Evolutionary conservation across 257 asterid species (phyloP).

Genomic region (Penstemon eatonii): DNA sequence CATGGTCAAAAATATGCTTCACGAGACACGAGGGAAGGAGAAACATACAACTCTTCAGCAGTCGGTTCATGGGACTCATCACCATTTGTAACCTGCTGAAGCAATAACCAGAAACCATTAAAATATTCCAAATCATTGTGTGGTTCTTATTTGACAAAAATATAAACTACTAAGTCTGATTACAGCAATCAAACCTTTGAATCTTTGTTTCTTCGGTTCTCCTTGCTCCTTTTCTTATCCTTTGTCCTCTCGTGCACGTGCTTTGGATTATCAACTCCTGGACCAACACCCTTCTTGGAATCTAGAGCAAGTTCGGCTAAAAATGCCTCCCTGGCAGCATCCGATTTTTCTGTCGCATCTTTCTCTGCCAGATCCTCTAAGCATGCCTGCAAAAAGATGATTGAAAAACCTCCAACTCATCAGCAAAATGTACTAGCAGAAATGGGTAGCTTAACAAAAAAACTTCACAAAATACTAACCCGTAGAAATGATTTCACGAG

Average conservation of each 20-base stretch:
- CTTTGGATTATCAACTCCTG: slow-evolving; percentile 59
- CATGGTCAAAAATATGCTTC: slow-evolving; percentile 16
- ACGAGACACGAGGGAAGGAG: slow-evolving; percentile 21
- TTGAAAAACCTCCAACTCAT: slow-evolving; percentile 26
- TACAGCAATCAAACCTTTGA: slow-evolving; percentile 60
- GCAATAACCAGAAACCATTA: slow-evolving; percentile 32
- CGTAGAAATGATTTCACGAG: slow-evolving; percentile 77
- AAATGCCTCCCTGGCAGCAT: slow-evolving; percentile 93
- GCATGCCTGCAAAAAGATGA: slow-evolving; percentile 52
- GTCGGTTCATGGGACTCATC: slow-evolving; percentile 52
- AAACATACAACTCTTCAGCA: slow-evolving; percentile 66
- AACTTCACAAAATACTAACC: slow-evolving; percentile 48
- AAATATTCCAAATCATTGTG: slow-evolving; percentile 17
- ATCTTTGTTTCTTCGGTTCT: slow-evolving; percentile 69
- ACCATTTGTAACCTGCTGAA: slow-evolving; percentile 56
- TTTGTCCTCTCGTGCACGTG: slow-evolving; percentile 63
- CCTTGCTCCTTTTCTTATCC: slow-evolving; percentile 84
- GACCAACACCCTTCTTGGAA: slow-evolving; percentile 57
- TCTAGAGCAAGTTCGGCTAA: slow-evolving; percentile 92
- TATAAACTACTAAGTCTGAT: slow-evolving; percentile 16
- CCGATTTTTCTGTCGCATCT: slow-evolving; percentile 96
- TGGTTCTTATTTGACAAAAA: slow-evolving; percentile 20
- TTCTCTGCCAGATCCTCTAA: slow-evolving; percentile 89
- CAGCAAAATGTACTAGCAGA: slow-evolving; percentile 20
- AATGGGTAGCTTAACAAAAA: slow-evolving; percentile 7